These are phyloP conservation scores for Leccinum variicolor DNA, from an alignment of 768 basidiomycete genomes.

Conservation along the genomic window DNA sequence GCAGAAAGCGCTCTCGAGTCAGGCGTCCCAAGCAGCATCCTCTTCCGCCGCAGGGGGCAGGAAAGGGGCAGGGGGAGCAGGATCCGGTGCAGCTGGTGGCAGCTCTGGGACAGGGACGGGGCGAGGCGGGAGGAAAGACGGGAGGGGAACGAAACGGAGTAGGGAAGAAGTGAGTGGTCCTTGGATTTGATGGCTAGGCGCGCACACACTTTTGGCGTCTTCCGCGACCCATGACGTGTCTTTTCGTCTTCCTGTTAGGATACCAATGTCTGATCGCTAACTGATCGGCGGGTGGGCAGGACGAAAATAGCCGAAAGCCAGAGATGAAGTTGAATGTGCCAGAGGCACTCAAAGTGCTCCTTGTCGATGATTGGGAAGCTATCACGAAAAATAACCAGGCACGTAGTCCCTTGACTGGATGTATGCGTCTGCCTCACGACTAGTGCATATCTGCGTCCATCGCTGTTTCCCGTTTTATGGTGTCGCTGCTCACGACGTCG, in stretches of 20 bases:
- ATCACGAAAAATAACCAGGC: conserved; percentile 95
- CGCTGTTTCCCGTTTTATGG: neutral
- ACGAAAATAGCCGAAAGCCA: conserved; percentile 73
- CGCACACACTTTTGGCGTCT: neutral
- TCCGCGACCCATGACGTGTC: neutral
- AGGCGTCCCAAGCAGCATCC: conserved; percentile 41
- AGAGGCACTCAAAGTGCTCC: conserved; percentile 79
- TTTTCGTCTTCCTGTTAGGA: neutral
- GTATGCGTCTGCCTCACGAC: neutral
- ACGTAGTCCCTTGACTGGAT: conserved; percentile 6
- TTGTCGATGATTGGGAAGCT: conserved; percentile 98
- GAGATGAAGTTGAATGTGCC: conserved; percentile 92
- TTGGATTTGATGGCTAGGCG: neutral
- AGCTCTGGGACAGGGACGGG: conserved; percentile 23
- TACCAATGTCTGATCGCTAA: neutral
- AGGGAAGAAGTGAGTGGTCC: conserved; percentile 62
- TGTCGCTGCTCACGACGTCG: neutral
- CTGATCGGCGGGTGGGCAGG: conserved; percentile 37
- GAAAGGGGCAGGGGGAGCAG: conserved; percentile 19
- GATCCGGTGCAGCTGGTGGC: conserved; percentile 28
- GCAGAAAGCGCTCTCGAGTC: conserved; percentile 64
- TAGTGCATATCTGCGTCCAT: neutral
- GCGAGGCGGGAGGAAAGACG: conserved; percentile 51
- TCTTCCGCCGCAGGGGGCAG: conserved; percentile 31
- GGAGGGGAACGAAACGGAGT: conserved; percentile 64